A percentile compares a stretch with the other conserved stretches of the same genome.
Conservation (phyloP, 2,329 filamentous ascomycete species). For the Monilinia vaccinii-corymbosi region DNA sequence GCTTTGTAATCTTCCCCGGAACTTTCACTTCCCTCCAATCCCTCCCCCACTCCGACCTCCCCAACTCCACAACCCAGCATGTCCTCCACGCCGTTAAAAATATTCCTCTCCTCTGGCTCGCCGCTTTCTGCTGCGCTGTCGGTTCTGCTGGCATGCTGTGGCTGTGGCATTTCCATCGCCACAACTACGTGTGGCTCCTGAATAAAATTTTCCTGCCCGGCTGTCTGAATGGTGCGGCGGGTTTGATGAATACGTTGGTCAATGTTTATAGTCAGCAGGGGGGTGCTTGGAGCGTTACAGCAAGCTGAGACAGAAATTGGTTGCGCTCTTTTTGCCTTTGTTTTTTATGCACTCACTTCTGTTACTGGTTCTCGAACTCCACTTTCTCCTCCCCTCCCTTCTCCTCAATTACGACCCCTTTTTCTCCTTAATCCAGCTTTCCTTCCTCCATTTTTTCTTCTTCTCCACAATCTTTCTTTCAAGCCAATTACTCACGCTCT, state of each 20-base stretch:
- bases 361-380: neutral
- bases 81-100: slow-evolving; percentile 20
- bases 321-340: no score
- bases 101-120: slow-evolving; percentile 21
- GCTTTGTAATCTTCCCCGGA: slow-evolving; percentile 26
- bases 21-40: slow-evolving; percentile 21
- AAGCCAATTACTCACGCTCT: neutral
- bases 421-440: neutral
- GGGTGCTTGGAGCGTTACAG: slow-evolving; percentile 22
- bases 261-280: slow-evolving; percentile 22
- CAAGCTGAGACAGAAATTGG: slow-evolving; percentile 6
- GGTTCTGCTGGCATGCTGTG: slow-evolving; percentile 22
- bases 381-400: no score
- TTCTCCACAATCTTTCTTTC: neutral
- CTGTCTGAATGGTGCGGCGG: slow-evolving; percentile 21
- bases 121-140: slow-evolving; percentile 17
- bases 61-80: slow-evolving; percentile 9
- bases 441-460: neutral
- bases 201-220: slow-evolving; percentile 26
- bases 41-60: slow-evolving; percentile 1
- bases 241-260: slow-evolving; percentile 24
- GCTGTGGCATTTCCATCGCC: slow-evolving; percentile 17
- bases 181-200: slow-evolving; percentile 25
- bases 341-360: no score
- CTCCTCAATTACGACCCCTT: no score